These are phyloP conservation scores for Colletotrichum orchidophilum DNA, from an alignment of 2,329 filamentous ascomycete genomes.

Conservation along the genomic window DNA sequence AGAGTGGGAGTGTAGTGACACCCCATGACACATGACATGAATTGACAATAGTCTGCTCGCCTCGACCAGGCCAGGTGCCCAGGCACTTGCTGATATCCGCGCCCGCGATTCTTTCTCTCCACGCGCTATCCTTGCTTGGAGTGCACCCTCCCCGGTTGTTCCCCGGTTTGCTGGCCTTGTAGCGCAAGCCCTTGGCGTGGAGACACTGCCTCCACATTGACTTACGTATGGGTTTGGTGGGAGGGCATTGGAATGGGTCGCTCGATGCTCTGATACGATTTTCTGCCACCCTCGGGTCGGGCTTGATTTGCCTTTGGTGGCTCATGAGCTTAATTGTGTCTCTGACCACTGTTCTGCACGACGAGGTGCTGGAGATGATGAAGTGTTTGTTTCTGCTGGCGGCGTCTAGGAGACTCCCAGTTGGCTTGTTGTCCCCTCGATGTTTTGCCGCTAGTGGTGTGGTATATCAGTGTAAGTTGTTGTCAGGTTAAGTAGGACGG, in stretches of 20 bases:
- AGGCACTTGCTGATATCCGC: neutral
- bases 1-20: constrained; percentile 26
- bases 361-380: neutral
- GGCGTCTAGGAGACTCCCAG: neutral
- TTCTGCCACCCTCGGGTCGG: neutral
- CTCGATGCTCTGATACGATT: constrained; percentile 3
- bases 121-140: constrained; percentile 26
- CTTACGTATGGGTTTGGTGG: constrained; percentile 6
- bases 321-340: constrained; percentile 4
- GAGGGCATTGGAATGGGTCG: neutral
- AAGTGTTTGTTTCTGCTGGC: neutral
- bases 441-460: neutral
- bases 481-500: neutral
- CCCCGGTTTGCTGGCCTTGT: constrained; percentile 30
- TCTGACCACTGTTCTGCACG: neutral
- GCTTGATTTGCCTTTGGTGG: neutral
- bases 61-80: neutral
- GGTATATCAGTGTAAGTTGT: neutral
- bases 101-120: constrained; percentile 24
- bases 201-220: constrained; percentile 18
- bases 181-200: constrained; percentile 23
- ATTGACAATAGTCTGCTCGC: constrained; percentile 19
- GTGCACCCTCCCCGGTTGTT: constrained; percentile 15
- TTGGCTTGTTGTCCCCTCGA: neutral
- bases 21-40: constrained; percentile 27